These are phyloP conservation scores for Fusarium sp. DNA, from an alignment of 2,329 filamentous ascomycete genomes.

Conservation along the genomic window DNA sequence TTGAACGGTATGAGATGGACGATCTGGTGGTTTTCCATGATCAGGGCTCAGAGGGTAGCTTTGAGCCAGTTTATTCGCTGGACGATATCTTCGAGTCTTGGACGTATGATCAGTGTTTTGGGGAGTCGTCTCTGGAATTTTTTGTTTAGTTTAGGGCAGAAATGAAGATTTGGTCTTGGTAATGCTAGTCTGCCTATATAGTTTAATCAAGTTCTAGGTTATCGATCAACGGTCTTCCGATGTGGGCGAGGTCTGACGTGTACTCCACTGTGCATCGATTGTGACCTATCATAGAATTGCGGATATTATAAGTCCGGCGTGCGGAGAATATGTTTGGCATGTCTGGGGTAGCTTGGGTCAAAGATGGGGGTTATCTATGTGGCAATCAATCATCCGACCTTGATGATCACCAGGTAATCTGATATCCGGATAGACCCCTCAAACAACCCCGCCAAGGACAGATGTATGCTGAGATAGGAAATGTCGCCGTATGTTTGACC, in stretches of 20 bases:
- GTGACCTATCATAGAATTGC: accelerated
- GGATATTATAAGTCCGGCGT: background rate
- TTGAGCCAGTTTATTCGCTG: conserved; percentile 6
- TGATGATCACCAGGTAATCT: background rate
- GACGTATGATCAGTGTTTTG: conserved; percentile 27
- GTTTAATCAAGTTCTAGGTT: background rate
- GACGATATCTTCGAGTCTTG: conserved; percentile 29
- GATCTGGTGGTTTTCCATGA: background rate
- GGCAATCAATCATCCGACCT: background rate
- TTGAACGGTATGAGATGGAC: conserved; percentile 24
- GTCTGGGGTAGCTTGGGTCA: background rate
- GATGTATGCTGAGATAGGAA: background rate
- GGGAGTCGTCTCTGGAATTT: conserved; percentile 17
- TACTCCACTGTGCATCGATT: background rate
- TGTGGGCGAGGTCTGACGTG: background rate
- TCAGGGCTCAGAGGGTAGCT: background rate
- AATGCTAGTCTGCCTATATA: background rate
- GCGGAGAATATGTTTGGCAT: background rate
- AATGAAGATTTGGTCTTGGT: background rate
- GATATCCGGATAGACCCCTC: background rate
- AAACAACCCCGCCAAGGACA: background rate
- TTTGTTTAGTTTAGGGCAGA: background rate
- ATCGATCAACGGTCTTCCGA: background rate
- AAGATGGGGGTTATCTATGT: background rate
- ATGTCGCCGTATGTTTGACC: background rate